Evolutionary conservation across 23 red algal genomes (phyloP).

Genomic region (Gracilaria domingensis): DNA sequence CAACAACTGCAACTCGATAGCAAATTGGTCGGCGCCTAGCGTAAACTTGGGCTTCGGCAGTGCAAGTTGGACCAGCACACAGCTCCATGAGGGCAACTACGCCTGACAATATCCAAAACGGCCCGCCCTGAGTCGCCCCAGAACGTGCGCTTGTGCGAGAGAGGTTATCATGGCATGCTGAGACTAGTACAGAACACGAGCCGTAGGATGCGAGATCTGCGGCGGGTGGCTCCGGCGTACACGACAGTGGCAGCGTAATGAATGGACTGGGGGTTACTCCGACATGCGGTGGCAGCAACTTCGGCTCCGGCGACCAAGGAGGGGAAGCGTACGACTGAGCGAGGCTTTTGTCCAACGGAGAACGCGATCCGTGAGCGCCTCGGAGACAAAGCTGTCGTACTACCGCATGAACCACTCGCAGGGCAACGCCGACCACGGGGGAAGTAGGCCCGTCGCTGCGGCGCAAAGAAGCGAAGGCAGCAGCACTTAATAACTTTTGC

Average conservation of each 20-base stretch:
- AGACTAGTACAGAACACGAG: conserved; percentile 40
- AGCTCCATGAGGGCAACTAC: conserved; percentile 15
- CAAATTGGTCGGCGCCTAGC: conserved; percentile 25
- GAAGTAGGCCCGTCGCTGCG: too few species aligned
- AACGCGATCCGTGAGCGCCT: not conserved
- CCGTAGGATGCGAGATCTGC: not conserved
- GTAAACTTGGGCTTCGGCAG: conserved; percentile 35
- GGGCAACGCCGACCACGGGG: too few species aligned
- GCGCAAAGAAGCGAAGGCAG: too few species aligned
- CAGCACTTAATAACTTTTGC: too few species aligned
- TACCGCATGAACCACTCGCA: not conserved
- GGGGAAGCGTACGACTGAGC: not conserved
- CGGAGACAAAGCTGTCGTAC: conserved; percentile 15
- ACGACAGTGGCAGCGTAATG: not conserved
- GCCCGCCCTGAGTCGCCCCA: conserved; percentile 26
- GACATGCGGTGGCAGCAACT: not conserved
- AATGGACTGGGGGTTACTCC: not conserved
- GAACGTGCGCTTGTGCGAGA: conserved; percentile 15
- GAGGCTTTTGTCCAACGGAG: not conserved
- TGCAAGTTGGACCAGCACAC: conserved; percentile 56
- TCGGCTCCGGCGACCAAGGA: not conserved
- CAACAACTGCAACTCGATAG: conserved; percentile 33
- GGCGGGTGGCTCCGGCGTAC: not conserved
- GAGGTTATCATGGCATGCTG: conserved; percentile 15
- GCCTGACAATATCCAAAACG: conserved; percentile 48